Conservation (phyloP, 2,329 filamentous ascomycete species). For the Mariannaea elegans region DNA sequence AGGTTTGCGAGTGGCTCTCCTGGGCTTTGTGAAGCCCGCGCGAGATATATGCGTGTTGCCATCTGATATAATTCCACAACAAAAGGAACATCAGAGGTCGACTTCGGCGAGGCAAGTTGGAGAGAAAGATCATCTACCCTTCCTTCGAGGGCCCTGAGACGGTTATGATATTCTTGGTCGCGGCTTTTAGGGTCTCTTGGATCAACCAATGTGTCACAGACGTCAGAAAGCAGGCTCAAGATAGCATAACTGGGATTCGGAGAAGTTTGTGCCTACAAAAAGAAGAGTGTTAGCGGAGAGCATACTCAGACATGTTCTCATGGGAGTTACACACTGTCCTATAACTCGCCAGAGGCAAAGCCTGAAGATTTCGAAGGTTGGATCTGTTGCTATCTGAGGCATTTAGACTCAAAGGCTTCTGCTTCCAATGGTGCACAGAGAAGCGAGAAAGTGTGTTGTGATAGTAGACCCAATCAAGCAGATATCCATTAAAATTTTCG, state of each 20-base stretch:
- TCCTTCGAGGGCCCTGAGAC: conserved; percentile 19
- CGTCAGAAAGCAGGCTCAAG: conserved; percentile 27
- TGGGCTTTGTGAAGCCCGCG: conserved; percentile 34
- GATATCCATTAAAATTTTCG: neutral
- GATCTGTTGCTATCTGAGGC: neutral
- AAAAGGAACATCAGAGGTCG: neutral
- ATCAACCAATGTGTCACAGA: conserved; percentile 21
- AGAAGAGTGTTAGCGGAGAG: neutral
- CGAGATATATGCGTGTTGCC: conserved; percentile 30
- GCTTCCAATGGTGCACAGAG: conserved; percentile 30
- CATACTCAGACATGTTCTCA: neutral
- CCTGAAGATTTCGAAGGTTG: neutral
- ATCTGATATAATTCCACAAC: conserved; percentile 23
- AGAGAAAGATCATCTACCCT: conserved; percentile 4
- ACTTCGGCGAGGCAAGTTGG: neutral
- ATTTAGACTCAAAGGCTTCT: neutral
- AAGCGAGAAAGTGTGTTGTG: conserved; percentile 31
- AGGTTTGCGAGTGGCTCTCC: conserved; percentile 32
- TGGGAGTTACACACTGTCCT: conserved; percentile 11
- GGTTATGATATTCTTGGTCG: conserved; percentile 14
- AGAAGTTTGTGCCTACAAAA: conserved; percentile 9
- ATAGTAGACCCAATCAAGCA: conserved; percentile 35
- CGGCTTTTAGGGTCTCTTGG: conserved; percentile 22
- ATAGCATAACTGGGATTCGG: conserved; percentile 24
- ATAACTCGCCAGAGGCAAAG: neutral